phyloP scores from a whole-genome alignment of 2,329 filamentous ascomycete species.

The Paraphoma chrysanthemicola region DNA sequence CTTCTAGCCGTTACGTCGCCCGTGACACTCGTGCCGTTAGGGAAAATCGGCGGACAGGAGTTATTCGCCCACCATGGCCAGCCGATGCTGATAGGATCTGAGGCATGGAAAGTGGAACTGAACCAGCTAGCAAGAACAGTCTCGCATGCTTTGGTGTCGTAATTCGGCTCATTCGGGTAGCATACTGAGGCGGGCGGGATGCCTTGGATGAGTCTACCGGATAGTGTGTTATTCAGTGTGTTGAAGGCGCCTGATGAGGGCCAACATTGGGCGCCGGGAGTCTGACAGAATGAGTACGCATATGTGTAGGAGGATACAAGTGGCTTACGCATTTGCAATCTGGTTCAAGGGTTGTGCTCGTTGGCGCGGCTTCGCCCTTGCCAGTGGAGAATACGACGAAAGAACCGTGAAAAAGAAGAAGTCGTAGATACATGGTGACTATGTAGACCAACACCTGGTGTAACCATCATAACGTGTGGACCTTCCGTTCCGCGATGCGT shows the following conservation, averaged over 20 bases:
- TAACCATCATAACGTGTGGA: not conserved
- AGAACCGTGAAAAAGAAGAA: no score
- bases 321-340: not conserved
- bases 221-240: not conserved
- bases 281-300: not conserved
- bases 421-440: no score
- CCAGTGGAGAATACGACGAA: no score
- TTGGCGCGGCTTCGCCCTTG: not conserved
- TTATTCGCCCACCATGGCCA: not conserved
- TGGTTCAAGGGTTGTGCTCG: not conserved
- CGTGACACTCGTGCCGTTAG: not conserved
- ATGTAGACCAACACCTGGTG: no score
- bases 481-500: not conserved
- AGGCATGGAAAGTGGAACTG: not conserved
- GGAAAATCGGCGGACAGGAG: not conserved
- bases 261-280: not conserved
- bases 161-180: not conserved
- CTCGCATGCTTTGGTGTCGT: not conserved
- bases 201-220: not conserved
- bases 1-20: not conserved
- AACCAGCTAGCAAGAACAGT: not conserved
- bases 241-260: not conserved
- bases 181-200: not conserved
- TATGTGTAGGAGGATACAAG: not conserved
- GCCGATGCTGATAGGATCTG: not conserved